phyloP scores from a whole-genome alignment of 805 yeast genomes.

The Candida chilensis region DNA sequence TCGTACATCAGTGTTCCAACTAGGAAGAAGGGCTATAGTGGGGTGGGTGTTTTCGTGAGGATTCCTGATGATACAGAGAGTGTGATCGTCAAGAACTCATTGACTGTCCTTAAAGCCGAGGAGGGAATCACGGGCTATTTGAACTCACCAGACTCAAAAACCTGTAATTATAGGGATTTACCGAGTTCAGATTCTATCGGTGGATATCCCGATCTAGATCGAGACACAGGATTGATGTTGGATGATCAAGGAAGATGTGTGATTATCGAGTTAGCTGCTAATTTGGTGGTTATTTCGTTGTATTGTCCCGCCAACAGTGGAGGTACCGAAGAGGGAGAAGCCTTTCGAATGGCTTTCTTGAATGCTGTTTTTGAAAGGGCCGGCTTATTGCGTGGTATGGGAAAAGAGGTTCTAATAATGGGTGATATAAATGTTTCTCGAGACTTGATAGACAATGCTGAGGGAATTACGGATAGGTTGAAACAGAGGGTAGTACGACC shows the following conservation, averaged over 20 bases:
- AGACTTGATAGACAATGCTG: constrained; percentile 80
- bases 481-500: constrained; percentile 21
- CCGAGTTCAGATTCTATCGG: constrained; percentile 48
- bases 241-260: constrained; percentile 86
- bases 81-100: constrained; percentile 14
- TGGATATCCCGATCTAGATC: constrained; percentile 49
- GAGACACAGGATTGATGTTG: constrained; percentile 29
- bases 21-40: constrained; percentile 76
- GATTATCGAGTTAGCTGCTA: constrained; percentile 59
- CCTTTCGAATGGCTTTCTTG: constrained; percentile 49
- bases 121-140: constrained; percentile 83
- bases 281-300: constrained; percentile 51
- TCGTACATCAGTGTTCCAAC: constrained; percentile 65
- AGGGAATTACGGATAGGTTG: constrained; percentile 37
- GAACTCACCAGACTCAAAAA: constrained; percentile 8
- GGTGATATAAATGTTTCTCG: constrained; percentile 86
- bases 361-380: constrained; percentile 53
- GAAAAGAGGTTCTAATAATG: constrained; percentile 67
- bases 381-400: constrained; percentile 37
- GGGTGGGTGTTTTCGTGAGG: constrained; percentile 79
- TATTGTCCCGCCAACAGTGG: constrained; percentile 92
- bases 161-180: constrained; percentile 14
- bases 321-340: constrained; percentile 58
- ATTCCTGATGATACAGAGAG: constrained; percentile 35
- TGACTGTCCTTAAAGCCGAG: constrained; percentile 67